A percentile compares a stretch with the other conserved stretches of the same genome.
phyloP scores from a whole-genome alignment of 192 early-diverging fungal species.

The Chytriomyces hyalinus region DNA sequence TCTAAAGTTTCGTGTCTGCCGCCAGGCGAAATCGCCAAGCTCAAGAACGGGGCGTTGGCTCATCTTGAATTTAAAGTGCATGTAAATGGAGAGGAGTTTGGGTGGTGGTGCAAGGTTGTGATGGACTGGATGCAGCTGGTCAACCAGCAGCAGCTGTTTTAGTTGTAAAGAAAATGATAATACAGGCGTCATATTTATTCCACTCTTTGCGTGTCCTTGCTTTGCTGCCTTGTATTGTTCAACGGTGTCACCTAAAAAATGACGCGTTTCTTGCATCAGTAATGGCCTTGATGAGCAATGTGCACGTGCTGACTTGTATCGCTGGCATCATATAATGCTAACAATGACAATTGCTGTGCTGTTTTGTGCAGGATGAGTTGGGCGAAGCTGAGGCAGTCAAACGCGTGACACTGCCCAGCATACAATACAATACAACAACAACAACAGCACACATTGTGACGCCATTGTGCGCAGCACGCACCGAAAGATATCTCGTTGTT shows the following conservation, averaged over 20 bases:
- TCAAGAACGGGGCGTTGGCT: slow-evolving; percentile 12
- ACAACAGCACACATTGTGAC: no score
- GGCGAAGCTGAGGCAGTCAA: no score
- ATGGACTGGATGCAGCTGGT: slow-evolving; percentile 15
- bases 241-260: not conserved
- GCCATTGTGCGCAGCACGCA: no score
- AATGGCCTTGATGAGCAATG: not conserved
- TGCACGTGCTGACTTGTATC: not conserved
- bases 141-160: not conserved
- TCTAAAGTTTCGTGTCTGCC: not conserved
- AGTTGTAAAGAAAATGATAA: not conserved
- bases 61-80: slow-evolving; percentile 20
- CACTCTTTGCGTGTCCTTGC: not conserved
- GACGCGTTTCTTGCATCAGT: not conserved
- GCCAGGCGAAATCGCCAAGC: not conserved
- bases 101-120: slow-evolving; percentile 14
- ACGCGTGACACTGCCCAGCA: no score
- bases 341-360: not conserved
- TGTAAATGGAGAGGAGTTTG: slow-evolving; percentile 15
- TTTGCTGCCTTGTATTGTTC: not conserved
- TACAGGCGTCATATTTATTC: not conserved
- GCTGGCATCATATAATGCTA: not conserved
- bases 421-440: no score
- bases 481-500: no score
- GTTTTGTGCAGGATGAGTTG: no score